A percentile compares a stretch with the other conserved stretches of the same genome.
Conservation (phyloP, 331 rosid species). For the Quercus tomentella region DNA sequence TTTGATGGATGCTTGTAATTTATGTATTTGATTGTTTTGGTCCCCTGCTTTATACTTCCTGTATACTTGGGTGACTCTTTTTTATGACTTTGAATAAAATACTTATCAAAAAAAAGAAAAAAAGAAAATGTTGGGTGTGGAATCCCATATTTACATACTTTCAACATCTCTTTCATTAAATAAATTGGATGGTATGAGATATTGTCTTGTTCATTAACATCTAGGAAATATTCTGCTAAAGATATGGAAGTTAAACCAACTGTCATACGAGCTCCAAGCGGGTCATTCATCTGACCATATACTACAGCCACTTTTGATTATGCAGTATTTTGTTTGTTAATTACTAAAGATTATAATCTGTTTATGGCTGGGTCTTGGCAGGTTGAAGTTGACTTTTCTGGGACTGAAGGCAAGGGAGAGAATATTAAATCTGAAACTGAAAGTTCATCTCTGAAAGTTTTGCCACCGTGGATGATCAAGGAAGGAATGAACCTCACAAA, state of each 20-base stretch:
- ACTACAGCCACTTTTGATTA: not conserved
- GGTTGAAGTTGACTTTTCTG: constrained; percentile 93
- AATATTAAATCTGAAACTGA: constrained; percentile 69
- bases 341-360: not conserved
- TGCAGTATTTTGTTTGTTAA: not conserved
- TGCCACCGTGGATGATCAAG: constrained; percentile 99
- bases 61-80: no score
- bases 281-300: not conserved
- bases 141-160: not conserved
- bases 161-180: not conserved
- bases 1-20: no score
- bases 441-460: constrained; percentile 55
- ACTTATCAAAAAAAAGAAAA: no score
- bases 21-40: no score
- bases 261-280: not conserved
- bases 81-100: no score
- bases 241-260: no score
- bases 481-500: constrained; percentile 91
- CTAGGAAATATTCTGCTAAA: no score
- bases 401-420: constrained; percentile 65
- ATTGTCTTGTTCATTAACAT: no score
- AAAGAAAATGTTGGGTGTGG: not conserved
- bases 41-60: no score
- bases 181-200: not conserved
- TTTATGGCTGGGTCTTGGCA: constrained; percentile 30